Percentiles rank a stretch among this genome's conserved stretches.
Evolutionary conservation across 2,329 filamentous ascomycete genomes (phyloP).

Genomic region (Lecanicillium sp.): DNA sequence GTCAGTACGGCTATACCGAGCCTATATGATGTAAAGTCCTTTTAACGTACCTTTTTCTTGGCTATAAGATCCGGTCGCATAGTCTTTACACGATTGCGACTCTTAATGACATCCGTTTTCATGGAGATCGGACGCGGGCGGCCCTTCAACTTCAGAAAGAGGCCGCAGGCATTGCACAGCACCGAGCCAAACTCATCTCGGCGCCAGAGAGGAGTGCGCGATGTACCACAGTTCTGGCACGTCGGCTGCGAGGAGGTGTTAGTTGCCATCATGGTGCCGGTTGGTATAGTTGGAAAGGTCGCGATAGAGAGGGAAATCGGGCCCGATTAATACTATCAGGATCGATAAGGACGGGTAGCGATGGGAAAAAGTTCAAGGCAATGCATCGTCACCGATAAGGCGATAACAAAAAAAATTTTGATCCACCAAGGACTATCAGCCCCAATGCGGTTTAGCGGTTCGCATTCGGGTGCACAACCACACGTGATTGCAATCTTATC

Average conservation of each 20-base stretch:
- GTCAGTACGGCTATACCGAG: not conserved
- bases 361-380: slow-evolving; percentile 23
- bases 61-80: slow-evolving; percentile 67
- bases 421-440: slow-evolving; percentile 7
- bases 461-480: not conserved
- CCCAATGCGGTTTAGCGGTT: slow-evolving; percentile 1
- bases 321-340: slow-evolving; percentile 25
- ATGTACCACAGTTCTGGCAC: slow-evolving; percentile 93
- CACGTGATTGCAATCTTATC: slow-evolving; percentile 21
- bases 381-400: slow-evolving; percentile 27
- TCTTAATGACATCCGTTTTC: slow-evolving; percentile 99
- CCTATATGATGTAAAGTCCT: not conserved
- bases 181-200: slow-evolving; percentile 93
- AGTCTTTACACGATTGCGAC: slow-evolving; percentile 94
- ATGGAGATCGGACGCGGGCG: slow-evolving; percentile 88
- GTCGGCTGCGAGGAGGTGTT: slow-evolving; percentile 73
- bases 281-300: slow-evolving; percentile 20
- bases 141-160: slow-evolving; percentile 95
- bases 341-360: slow-evolving; percentile 29
- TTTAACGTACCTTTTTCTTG: slow-evolving; percentile 65
- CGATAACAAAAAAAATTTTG: slow-evolving; percentile 12
- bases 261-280: slow-evolving; percentile 41
- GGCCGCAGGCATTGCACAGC: slow-evolving; percentile 94
- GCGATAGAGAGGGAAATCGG: slow-evolving; percentile 16
- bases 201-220: slow-evolving; percentile 93